phyloP scores from a whole-genome alignment of 2,329 filamentous ascomycete species.

The Trichoderma simmonsii region DNA sequence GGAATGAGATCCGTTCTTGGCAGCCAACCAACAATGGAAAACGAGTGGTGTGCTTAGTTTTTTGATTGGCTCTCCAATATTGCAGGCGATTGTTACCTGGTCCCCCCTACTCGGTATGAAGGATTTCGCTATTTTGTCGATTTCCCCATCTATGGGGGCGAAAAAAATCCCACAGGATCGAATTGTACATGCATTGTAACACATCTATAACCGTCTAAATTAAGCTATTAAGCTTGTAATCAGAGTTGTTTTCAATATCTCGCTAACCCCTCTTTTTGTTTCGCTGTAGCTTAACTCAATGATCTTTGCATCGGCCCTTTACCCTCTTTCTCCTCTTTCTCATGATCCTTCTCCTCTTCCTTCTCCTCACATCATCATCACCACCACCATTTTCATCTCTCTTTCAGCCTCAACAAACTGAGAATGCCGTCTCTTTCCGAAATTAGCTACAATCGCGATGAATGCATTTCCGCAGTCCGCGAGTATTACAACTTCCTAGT shows the following conservation, averaged over 20 bases:
- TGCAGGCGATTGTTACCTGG: background rate
- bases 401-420: background rate
- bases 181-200: background rate
- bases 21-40: background rate
- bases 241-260: background rate
- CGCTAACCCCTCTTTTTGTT: background rate
- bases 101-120: too few relatives aligned
- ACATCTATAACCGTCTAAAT: background rate
- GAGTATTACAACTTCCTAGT: background rate
- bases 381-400: background rate
- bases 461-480: background rate
- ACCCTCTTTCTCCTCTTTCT: background rate
- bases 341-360: too few relatives aligned
- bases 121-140: background rate
- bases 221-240: background rate
- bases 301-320: background rate
- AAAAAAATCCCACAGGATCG: background rate
- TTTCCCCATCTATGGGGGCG: background rate
- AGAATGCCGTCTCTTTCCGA: background rate
- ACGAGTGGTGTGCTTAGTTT: background rate
- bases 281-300: background rate
- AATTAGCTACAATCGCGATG: background rate
- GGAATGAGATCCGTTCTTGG: background rate
- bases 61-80: background rate
- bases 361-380: background rate